phyloP scores from a whole-genome alignment of 495 filamentous ascomycete genomes.

The Sabuloglossum arenarium region DNA sequence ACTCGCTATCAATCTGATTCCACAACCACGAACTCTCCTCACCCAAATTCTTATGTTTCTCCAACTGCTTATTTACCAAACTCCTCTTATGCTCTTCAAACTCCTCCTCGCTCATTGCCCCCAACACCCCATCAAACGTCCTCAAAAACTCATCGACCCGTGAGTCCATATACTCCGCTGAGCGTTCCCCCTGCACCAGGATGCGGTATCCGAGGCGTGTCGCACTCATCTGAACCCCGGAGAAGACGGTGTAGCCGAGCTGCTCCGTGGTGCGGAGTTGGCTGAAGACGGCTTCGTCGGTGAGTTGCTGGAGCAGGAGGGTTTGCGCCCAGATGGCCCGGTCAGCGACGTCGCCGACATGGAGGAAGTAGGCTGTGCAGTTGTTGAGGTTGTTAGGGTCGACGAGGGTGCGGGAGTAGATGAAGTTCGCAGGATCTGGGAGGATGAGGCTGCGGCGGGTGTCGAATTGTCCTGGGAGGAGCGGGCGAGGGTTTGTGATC shows the following conservation, averaged over 20 bases:
- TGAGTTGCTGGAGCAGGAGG: constrained; percentile 67
- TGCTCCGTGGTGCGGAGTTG: constrained; percentile 92
- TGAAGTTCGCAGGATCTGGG: constrained; percentile 57
- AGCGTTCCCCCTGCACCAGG: constrained; percentile 83
- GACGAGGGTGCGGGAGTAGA: constrained; percentile 58
- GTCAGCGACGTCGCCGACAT: constrained; percentile 53
- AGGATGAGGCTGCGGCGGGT: constrained; percentile 57
- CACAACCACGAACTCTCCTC: constrained; percentile 71
- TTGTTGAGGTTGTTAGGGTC: constrained; percentile 90
- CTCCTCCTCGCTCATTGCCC: constrained; percentile 59
- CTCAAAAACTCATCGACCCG: constrained; percentile 70
- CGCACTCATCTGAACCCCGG: constrained; percentile 41
- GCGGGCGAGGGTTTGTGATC: constrained; percentile 46
- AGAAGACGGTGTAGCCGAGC: constrained; percentile 88
- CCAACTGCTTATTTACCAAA: constrained; percentile 67
- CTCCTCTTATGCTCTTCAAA: constrained; percentile 85
- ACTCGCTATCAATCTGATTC: constrained; percentile 70
- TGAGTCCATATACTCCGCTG: constrained; percentile 59
- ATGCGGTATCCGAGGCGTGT: constrained; percentile 71
- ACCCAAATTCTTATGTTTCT: constrained; percentile 79
- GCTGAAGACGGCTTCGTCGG: constrained; percentile 83
- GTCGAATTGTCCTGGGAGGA: constrained; percentile 64
- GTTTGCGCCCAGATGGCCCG: constrained; percentile 47
- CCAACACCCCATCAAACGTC: constrained; percentile 37
- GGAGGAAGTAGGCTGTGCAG: constrained; percentile 81